Conservation (phyloP, 116 monocot species). For the Thalassia testudinum region DNA sequence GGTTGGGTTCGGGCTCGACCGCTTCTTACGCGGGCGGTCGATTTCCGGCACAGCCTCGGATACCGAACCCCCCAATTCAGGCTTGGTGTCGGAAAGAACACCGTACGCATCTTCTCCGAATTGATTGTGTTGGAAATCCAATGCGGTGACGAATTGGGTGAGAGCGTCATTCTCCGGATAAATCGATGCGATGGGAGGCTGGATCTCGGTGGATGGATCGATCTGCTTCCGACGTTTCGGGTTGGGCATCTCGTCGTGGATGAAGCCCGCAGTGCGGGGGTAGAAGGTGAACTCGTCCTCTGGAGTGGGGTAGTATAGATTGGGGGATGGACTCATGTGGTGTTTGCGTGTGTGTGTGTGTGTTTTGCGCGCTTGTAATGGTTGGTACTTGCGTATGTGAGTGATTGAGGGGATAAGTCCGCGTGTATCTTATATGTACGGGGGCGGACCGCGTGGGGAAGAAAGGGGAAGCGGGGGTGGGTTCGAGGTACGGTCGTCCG, state of each 20-base stretch:
- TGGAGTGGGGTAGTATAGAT: background rate
- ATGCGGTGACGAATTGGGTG: no score
- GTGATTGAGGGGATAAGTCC: no score
- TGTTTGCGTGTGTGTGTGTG: background rate
- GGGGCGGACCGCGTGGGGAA: no score
- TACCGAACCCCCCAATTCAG: no score
- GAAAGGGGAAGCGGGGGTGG: no score
- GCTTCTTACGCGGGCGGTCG: background rate
- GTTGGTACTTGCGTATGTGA: no score
- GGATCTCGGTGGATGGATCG: background rate
- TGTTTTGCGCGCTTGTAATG: background rate
- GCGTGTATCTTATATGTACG: no score
- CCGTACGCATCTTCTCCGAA: no score
- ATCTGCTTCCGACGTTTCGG: slow-evolving; percentile 5
- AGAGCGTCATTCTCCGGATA: slow-evolving; percentile 27
- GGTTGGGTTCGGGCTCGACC: background rate
- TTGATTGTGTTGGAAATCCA: no score
- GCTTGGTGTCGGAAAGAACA: no score
- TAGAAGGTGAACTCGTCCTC: background rate
- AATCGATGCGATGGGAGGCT: background rate
- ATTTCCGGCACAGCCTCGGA: background rate
- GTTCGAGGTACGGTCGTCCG: no score
- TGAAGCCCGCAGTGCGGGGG: background rate
- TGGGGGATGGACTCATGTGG: background rate
- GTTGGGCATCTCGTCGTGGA: background rate